phyloP scores from a whole-genome alignment of 805 yeast genomes.

The Ogataea nitratoaversa region DNA sequence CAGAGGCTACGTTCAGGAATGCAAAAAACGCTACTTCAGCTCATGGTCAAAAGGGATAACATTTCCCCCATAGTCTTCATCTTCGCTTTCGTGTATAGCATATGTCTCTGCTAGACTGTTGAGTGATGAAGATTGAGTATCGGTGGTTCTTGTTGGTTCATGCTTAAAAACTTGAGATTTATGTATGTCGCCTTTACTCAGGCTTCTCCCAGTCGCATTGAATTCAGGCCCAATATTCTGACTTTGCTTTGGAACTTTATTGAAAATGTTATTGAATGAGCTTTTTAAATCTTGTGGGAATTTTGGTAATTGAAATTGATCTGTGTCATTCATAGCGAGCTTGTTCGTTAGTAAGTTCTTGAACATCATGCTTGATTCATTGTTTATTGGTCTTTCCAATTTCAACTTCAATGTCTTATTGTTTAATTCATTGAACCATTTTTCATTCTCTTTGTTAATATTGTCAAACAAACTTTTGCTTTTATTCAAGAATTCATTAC shows the following conservation, averaged over 20 bases:
- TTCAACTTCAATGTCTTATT: constrained; percentile 12
- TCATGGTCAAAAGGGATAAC: not conserved
- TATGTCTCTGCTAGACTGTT: not conserved
- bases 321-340: not conserved
- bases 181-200: constrained; percentile 1
- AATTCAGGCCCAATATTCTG: not conserved
- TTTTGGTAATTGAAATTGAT: constrained; percentile 3
- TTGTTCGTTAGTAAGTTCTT: constrained; percentile 11
- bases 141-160: constrained; percentile 8
- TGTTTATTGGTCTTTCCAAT: constrained; percentile 1
- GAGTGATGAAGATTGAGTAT: not conserved
- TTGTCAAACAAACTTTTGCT: constrained; percentile 25
- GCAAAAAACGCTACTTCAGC: too few relatives aligned
- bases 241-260: constrained; percentile 5
- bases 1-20: too few relatives aligned
- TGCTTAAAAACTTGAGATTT: constrained; percentile 4
- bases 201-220: not conserved
- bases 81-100: not conserved
- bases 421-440: constrained; percentile 18
- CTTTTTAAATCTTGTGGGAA: constrained; percentile 3
- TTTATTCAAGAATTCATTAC: constrained; percentile 21
- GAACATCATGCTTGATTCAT: constrained; percentile 1
- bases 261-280: constrained; percentile 8
- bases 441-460: constrained; percentile 22
- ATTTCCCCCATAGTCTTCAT: not conserved